Evolutionary conservation across 805 yeast genomes (phyloP).

Genomic region (Metschnikowia colocasiae): DNA sequence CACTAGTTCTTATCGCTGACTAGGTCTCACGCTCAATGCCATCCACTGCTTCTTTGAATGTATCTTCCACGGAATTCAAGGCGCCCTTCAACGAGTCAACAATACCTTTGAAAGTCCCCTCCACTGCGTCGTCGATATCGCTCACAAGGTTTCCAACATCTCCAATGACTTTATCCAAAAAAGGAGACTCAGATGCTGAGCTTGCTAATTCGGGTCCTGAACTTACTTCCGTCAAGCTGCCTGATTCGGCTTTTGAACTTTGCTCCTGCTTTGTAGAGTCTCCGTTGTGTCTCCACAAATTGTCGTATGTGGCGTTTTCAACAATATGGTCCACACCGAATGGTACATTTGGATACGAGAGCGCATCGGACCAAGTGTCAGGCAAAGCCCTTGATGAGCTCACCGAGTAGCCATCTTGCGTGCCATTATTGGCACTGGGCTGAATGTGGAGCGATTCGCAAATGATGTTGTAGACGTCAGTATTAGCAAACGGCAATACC

Average conservation of each 20-base stretch:
- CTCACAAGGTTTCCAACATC: conserved; percentile 17
- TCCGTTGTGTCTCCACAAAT: conserved; percentile 27
- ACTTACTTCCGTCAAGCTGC: too few species aligned
- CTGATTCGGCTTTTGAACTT: not conserved
- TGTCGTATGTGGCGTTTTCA: conserved; percentile 51
- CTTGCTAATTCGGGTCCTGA: not conserved
- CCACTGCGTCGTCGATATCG: conserved; percentile 18
- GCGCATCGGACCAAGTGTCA: conserved; percentile 45
- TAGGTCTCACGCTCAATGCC: not conserved
- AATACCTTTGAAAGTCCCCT: conserved; percentile 15
- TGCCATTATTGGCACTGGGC: conserved; percentile 63
- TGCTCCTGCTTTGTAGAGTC: too few species aligned
- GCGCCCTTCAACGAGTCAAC: conserved; percentile 15
- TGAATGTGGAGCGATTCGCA: conserved; percentile 55
- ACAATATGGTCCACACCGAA: conserved; percentile 45
- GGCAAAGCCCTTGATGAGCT: conserved; percentile 31
- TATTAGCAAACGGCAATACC: conserved; percentile 64
- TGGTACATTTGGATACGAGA: conserved; percentile 48
- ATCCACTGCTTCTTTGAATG: conserved; percentile 6
- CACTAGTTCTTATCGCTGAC: too few species aligned
- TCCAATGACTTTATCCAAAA: not conserved
- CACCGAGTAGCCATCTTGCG: conserved; percentile 21
- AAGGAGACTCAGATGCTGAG: not conserved
- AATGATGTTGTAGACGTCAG: conserved; percentile 68
- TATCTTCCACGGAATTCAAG: conserved; percentile 13